Conservation (phyloP, 345 rosid genomes). For the Ricinus communis region DNA sequence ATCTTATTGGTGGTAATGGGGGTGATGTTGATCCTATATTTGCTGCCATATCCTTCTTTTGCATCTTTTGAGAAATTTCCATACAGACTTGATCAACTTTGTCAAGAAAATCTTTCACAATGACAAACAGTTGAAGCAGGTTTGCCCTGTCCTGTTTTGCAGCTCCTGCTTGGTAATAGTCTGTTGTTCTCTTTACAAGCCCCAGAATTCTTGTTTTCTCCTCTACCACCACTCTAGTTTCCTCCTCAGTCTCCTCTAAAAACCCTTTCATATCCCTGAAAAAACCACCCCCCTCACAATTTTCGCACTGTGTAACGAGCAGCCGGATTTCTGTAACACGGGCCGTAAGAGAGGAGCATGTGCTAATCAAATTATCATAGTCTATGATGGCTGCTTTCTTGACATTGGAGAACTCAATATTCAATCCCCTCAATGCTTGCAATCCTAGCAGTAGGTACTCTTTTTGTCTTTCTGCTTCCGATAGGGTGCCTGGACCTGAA, state of each 20-base stretch:
- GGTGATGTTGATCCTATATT: slow-evolving; percentile 28
- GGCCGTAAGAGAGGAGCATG: slow-evolving; percentile 44
- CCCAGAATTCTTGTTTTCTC: slow-evolving; percentile 62
- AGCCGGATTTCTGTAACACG: slow-evolving; percentile 44
- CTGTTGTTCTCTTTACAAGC: slow-evolving; percentile 64
- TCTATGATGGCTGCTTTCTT: slow-evolving; percentile 64
- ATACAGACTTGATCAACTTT: slow-evolving; percentile 71
- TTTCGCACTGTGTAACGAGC: slow-evolving; percentile 30
- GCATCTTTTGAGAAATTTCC: slow-evolving; percentile 56
- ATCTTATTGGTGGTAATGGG: slow-evolving; percentile 27
- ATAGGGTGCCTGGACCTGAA: slow-evolving; percentile 19
- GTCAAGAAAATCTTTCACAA: slow-evolving; percentile 72
- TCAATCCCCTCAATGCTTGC: slow-evolving; percentile 46
- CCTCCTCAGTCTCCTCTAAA: slow-evolving; percentile 59
- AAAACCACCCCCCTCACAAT: slow-evolving; percentile 42
- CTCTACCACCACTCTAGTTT: slow-evolving; percentile 49
- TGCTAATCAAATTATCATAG: slow-evolving; percentile 44
- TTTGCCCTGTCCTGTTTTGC: slow-evolving; percentile 38
- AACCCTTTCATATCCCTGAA: slow-evolving; percentile 60
- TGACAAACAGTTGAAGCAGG: slow-evolving; percentile 61
- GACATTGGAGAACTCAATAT: slow-evolving; percentile 51
- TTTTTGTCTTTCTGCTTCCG: slow-evolving; percentile 41
- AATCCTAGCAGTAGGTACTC: slow-evolving; percentile 56
- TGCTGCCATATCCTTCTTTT: slow-evolving; percentile 35
- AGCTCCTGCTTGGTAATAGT: slow-evolving; percentile 74